phyloP scores from a whole-genome alignment of 2,329 filamentous ascomycete genomes.

The Clonostachys rosea region DNA sequence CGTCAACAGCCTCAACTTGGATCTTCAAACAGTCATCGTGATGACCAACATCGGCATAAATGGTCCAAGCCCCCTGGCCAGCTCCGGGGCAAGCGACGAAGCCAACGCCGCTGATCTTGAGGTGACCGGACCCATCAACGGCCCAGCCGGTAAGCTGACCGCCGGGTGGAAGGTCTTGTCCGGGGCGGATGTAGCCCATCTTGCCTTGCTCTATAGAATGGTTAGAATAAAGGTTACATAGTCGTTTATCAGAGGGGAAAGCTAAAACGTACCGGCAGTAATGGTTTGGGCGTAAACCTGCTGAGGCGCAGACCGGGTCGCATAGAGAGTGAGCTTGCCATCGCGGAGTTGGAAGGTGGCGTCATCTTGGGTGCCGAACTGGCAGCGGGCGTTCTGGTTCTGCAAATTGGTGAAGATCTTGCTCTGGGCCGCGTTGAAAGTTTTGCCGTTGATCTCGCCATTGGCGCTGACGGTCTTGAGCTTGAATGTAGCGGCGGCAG shows the following conservation, averaged over 20 bases:
- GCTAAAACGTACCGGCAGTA: conserved; percentile 44
- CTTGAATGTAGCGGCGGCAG: no score
- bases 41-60: not conserved
- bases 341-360: conserved; percentile 12
- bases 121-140: conserved; percentile 26
- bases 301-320: conserved; percentile 33
- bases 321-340: conserved; percentile 42
- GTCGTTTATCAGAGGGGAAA: no score
- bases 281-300: conserved; percentile 49
- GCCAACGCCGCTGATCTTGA: not conserved
- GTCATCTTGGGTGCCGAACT: conserved; percentile 4
- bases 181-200: conserved; percentile 46
- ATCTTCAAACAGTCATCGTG: not conserved
- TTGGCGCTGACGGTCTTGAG: no score
- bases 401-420: conserved; percentile 37
- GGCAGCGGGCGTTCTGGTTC: conserved; percentile 43
- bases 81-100: not conserved
- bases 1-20: not conserved
- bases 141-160: conserved; percentile 41
- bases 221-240: no score
- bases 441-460: no score
- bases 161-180: conserved; percentile 27
- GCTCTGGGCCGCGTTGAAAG: conserved; percentile 35
- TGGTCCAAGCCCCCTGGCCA: not conserved
- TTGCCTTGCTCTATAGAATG: conserved; percentile 39